Percentiles rank a stretch among this genome's conserved stretches.
These are phyloP conservation scores for Coccinonectria pachysandricola DNA, from an alignment of 2,329 filamentous ascomycete genomes.

Conservation along the genomic window DNA sequence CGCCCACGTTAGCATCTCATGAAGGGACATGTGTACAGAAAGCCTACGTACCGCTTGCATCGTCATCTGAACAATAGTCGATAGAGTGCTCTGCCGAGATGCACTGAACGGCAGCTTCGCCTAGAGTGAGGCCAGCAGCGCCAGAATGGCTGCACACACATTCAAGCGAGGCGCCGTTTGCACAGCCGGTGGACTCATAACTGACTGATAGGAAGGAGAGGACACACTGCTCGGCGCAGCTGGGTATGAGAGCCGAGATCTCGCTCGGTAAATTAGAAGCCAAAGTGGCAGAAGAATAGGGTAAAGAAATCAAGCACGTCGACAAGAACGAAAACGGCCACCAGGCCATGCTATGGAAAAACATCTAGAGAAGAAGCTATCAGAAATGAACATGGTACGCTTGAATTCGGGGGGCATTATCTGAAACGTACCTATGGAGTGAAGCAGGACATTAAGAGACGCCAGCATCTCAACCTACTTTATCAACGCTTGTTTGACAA, in stretches of 20 bases:
- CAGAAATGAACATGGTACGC: constrained; percentile 5
- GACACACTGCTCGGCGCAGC: constrained; percentile 53
- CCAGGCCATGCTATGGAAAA: constrained; percentile 32
- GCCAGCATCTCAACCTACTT: constrained; percentile 28
- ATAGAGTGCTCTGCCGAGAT: constrained; percentile 42
- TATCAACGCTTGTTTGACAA: constrained; percentile 16
- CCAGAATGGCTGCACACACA: constrained; percentile 56
- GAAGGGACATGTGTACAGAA: no score
- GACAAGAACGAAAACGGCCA: constrained; percentile 21
- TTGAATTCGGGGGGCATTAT: no score
- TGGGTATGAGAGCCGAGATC: constrained; percentile 37
- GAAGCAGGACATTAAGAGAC: constrained; percentile 18
- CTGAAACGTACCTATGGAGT: constrained; percentile 18
- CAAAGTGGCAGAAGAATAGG: constrained; percentile 16
- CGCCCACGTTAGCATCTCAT: no score
- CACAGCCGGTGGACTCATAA: constrained; percentile 41
- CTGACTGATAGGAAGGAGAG: constrained; percentile 51
- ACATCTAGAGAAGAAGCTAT: constrained; percentile 25
- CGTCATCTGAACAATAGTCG: constrained; percentile 40
- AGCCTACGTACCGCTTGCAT: constrained; percentile 26
- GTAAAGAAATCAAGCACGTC: constrained; percentile 23
- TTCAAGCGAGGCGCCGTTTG: constrained; percentile 39
- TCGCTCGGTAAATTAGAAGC: constrained; percentile 25
- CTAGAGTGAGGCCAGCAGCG: constrained; percentile 53
- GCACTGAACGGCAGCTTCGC: constrained; percentile 62